Evolutionary conservation across 2,329 filamentous ascomycete genomes (phyloP).

Genomic region (Ascochyta pisi): DNA sequence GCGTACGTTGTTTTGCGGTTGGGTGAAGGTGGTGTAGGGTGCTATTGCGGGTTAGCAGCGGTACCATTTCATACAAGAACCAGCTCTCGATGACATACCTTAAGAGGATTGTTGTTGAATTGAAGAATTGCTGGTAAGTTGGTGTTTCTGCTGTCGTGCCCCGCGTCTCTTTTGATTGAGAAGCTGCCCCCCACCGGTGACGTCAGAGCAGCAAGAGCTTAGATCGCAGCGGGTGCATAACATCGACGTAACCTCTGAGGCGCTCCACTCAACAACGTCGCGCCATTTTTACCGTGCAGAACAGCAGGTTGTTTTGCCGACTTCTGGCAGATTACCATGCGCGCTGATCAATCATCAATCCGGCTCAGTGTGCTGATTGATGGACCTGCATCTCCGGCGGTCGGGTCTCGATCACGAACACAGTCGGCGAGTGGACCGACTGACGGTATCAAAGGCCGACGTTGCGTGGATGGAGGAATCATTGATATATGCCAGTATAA

Average conservation of each 20-base stretch:
- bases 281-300: conserved; percentile 12
- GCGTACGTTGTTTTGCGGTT: conserved; percentile 3
- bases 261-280: conserved; percentile 15
- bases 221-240: conserved; percentile 10
- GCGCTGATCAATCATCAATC: conserved; percentile 5
- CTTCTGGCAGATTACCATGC: conserved; percentile 10
- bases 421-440: conserved; percentile 4
- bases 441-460: neutral
- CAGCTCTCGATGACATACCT: neutral
- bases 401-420: neutral
- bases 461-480: neutral
- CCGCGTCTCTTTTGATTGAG: conserved; percentile 17
- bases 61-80: neutral
- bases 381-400: conserved; percentile 4
- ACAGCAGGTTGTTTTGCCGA: conserved; percentile 6
- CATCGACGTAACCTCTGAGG: conserved; percentile 10
- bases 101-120: conserved; percentile 1
- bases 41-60: neutral
- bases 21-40: neutral
- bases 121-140: conserved; percentile 1
- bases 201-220: conserved; percentile 10
- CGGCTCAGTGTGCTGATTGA: conserved; percentile 1
- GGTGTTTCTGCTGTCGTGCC: conserved; percentile 7
- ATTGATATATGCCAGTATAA: neutral
- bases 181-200: conserved; percentile 8